Conservation (phyloP, 768 basidiomycete genomes). For the Psilocybe subaeruginosa region DNA sequence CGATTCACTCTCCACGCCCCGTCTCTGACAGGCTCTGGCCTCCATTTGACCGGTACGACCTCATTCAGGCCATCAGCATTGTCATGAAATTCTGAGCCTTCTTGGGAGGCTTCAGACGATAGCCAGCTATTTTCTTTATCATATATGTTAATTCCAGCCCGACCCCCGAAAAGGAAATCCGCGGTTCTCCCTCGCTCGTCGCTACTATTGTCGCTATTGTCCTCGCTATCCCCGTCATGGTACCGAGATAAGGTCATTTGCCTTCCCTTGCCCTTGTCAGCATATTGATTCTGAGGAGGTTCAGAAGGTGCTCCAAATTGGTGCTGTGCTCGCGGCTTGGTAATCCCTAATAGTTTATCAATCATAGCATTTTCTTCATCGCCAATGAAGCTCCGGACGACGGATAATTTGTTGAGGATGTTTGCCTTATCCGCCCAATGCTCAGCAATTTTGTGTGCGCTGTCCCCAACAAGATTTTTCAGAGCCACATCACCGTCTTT, state of each 20-base stretch:
- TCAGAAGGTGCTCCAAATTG: not conserved
- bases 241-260: conserved; percentile 17
- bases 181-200: conserved; percentile 61
- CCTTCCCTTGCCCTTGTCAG: conserved; percentile 20
- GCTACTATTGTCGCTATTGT: conserved; percentile 41
- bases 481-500: conserved; percentile 52
- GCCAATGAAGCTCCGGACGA: conserved; percentile 47
- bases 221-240: conserved; percentile 31
- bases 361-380: conserved; percentile 35
- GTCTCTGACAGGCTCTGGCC: conserved; percentile 10
- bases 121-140: conserved; percentile 37
- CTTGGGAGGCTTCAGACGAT: conserved; percentile 26
- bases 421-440: conserved; percentile 59
- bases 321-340: not conserved
- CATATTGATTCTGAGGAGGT: conserved; percentile 2
- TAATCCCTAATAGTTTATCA: conserved; percentile 32
- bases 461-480: conserved; percentile 69
- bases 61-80: not conserved
- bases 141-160: conserved; percentile 33
- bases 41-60: conserved; percentile 7
- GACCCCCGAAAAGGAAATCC: conserved; percentile 53
- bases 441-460: conserved; percentile 45
- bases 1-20: conserved; percentile 22
- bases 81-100: conserved; percentile 5
- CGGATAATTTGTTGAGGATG: conserved; percentile 43